These are phyloP conservation scores for Suillus spraguei DNA, from an alignment of 768 basidiomycete species.

Conservation along the genomic window DNA sequence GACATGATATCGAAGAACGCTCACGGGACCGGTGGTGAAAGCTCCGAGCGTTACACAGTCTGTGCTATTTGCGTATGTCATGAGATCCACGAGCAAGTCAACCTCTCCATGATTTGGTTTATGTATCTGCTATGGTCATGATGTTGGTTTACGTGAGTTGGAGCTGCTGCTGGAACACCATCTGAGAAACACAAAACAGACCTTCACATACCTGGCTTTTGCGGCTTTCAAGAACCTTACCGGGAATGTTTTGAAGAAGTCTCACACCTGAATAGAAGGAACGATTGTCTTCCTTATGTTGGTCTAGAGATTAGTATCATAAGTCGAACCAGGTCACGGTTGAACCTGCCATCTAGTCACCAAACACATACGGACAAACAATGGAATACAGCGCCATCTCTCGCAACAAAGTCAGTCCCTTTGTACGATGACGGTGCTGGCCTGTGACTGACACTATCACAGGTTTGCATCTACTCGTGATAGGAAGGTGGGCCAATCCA, in stretches of 20 bases:
- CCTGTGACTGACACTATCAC: too few relatives aligned
- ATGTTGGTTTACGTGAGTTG: background rate
- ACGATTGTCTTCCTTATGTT: too few relatives aligned
- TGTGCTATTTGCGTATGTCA: background rate
- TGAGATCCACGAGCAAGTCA: background rate
- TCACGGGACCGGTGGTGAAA: background rate
- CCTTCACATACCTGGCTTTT: constrained; percentile 75
- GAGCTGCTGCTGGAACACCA: background rate
- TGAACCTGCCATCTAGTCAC: too few relatives aligned
- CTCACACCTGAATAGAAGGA: too few relatives aligned
- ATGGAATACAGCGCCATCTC: too few relatives aligned
- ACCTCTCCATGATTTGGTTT: background rate
- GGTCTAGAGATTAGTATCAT: too few relatives aligned
- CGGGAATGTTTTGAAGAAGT: constrained; percentile 83
- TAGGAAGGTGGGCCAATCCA: too few relatives aligned
- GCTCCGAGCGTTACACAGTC: background rate
- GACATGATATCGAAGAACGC: background rate
- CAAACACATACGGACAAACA: too few relatives aligned
- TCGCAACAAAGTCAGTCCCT: too few relatives aligned
- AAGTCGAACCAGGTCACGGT: too few relatives aligned
- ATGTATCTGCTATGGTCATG: background rate
- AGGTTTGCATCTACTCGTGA: too few relatives aligned
- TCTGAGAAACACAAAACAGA: constrained; percentile 32
- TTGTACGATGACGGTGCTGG: too few relatives aligned
- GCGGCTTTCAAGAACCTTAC: constrained; percentile 68